Percentiles rank a stretch among this genome's conserved stretches.
These are phyloP conservation scores for Pseudogymnoascus sp. DNA, from an alignment of 2,329 filamentous ascomycete genomes.

Conservation along the genomic window DNA sequence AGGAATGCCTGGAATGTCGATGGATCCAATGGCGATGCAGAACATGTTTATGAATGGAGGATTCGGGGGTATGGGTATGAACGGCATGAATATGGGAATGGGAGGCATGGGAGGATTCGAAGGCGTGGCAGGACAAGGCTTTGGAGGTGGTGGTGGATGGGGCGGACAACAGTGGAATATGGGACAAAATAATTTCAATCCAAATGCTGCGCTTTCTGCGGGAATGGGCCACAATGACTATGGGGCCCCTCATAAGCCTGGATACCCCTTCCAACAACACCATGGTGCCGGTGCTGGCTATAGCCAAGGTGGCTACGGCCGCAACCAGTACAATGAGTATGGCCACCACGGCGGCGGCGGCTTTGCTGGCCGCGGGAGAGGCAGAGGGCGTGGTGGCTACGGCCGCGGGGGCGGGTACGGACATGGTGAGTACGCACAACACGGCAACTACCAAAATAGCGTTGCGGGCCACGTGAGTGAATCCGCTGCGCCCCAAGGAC, in stretches of 20 bases:
- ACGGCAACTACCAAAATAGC: background rate
- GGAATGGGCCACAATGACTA: conserved; percentile 75
- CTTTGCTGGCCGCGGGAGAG: conserved; percentile 31
- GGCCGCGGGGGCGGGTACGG: conserved; percentile 20
- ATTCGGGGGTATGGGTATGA: conserved; percentile 73
- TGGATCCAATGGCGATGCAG: conserved; percentile 73
- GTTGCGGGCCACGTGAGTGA: conserved; percentile 22
- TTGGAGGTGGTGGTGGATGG: conserved; percentile 63
- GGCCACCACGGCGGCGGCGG: conserved; percentile 60
- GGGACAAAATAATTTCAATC: conserved; percentile 82
- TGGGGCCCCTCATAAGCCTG: conserved; percentile 65
- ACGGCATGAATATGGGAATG: conserved; percentile 73
- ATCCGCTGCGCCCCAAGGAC: conserved; percentile 23
- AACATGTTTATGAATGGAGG: conserved; percentile 74
- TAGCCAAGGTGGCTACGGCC: conserved; percentile 79
- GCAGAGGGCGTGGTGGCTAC: conserved; percentile 31
- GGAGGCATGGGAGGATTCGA: conserved; percentile 55
- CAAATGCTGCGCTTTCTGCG: conserved; percentile 58
- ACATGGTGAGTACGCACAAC: conserved; percentile 6
- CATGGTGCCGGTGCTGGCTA: conserved; percentile 59
- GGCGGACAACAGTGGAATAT: conserved; percentile 73
- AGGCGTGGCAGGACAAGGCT: conserved; percentile 52
- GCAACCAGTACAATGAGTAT: conserved; percentile 69
- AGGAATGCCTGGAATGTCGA: conserved; percentile 78
- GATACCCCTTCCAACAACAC: conserved; percentile 45